phyloP scores from a whole-genome alignment of 768 basidiomycete genomes.

The Pulveroboletus ravenelii region DNA sequence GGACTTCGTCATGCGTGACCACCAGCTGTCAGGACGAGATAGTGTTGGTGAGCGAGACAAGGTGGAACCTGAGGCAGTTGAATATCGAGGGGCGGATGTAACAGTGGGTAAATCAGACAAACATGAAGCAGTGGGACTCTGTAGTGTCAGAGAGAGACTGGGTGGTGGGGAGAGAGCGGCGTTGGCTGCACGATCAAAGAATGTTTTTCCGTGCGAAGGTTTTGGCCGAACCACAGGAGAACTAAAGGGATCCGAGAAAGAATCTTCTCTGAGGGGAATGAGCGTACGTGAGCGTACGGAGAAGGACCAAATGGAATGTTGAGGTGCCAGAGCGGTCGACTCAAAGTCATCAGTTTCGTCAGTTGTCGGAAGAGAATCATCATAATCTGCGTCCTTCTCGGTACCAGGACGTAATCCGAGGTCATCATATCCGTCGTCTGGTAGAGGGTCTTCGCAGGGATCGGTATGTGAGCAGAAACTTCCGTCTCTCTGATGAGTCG shows the following conservation, averaged over 20 bases:
- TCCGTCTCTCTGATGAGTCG: conserved; percentile 10
- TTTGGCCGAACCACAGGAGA: conserved; percentile 24
- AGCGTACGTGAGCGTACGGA: conserved; percentile 26
- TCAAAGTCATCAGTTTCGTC: conserved; percentile 12
- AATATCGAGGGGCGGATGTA: conserved; percentile 30
- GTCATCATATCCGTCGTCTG: conserved; percentile 16
- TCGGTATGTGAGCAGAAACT: conserved; percentile 41
- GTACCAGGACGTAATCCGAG: conserved; percentile 9
- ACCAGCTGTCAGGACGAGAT: conserved; percentile 72
- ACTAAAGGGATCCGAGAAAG: conserved; percentile 20
- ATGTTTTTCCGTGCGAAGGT: conserved; percentile 22
- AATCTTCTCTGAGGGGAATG: conserved; percentile 31
- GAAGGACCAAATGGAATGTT: conserved; percentile 11
- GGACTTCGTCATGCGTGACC: conserved; percentile 66
- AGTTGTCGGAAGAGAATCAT: conserved; percentile 7
- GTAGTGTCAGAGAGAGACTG: conserved; percentile 14
- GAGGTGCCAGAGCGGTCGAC: conserved; percentile 9
- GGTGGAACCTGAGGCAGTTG: conserved; percentile 41
- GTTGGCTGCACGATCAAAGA: conserved; percentile 26
- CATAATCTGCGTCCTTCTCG: conserved; percentile 21
- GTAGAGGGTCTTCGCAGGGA: conserved; percentile 35
- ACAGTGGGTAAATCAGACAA: conserved; percentile 27
- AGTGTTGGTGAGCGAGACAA: conserved; percentile 43
- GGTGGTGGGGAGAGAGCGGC: conserved; percentile 13
- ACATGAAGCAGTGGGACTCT: conserved; percentile 21